These are phyloP conservation scores for Saprolegnia diclina DNA, from an alignment of 352 stramenopile genomes.

Conservation along the genomic window DNA sequence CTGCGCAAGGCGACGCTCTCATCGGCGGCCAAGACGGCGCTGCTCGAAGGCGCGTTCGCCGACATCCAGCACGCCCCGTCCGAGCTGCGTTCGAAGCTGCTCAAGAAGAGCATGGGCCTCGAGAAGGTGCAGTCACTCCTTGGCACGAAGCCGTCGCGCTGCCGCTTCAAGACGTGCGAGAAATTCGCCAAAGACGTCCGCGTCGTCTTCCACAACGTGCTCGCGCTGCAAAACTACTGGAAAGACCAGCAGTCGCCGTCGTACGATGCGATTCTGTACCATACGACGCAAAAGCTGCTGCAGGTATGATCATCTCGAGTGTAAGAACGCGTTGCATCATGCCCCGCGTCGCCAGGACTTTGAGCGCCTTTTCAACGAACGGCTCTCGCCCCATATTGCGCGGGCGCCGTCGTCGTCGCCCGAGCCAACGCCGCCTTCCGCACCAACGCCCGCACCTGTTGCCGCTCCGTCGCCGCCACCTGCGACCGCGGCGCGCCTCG, in stretches of 20 bases:
- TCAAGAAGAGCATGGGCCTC: slow-evolving; percentile 82
- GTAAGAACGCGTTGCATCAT: neutral
- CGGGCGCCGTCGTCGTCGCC: slow-evolving; percentile 29
- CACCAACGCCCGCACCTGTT: neutral
- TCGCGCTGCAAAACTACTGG: slow-evolving; percentile 48
- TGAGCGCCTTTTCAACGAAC: slow-evolving; percentile 72
- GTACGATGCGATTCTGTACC: slow-evolving; percentile 16
- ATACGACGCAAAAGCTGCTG: slow-evolving; percentile 21
- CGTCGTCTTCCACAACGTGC: slow-evolving; percentile 76
- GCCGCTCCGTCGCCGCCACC: neutral
- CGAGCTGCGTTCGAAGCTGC: slow-evolving; percentile 34
- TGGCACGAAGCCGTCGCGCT: slow-evolving; percentile 70
- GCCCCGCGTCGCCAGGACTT: slow-evolving; percentile 39
- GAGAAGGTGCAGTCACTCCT: slow-evolving; percentile 70
- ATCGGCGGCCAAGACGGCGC: slow-evolving; percentile 5
- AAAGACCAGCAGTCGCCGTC: slow-evolving; percentile 48
- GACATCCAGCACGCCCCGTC: neutral
- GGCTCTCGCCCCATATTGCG: slow-evolving; percentile 30
- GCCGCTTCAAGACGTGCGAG: slow-evolving; percentile 78
- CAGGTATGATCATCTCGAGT: slow-evolving; percentile 6
- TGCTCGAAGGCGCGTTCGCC: slow-evolving; percentile 19
- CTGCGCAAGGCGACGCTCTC: slow-evolving; percentile 11
- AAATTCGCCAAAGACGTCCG: slow-evolving; percentile 78
- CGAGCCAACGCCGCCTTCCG: neutral
- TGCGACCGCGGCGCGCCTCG: neutral